Evolutionary conservation across 768 basidiomycete genomes (phyloP), one percentile per base, ranked within the genome.

Genomic region (Suillus fuscotomentosus): DNA sequence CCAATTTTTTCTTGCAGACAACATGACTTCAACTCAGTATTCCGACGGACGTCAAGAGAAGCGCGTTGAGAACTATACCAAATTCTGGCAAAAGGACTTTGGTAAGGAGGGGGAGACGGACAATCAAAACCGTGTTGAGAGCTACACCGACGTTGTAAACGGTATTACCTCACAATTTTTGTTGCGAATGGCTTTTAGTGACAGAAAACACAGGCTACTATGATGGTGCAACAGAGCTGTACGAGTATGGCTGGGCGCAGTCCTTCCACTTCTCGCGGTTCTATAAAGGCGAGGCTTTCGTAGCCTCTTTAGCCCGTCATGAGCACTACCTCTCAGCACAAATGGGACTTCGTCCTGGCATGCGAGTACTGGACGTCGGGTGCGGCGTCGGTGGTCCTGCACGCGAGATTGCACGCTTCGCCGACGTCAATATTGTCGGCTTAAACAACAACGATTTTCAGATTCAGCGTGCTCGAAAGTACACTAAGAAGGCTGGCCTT

Each of bases 341-440:
- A 72, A 95, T 98, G 90, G 75, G 78, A 55, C 81, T 99, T 65
- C 86, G 86, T 60, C 87, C 95, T 0, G 94, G 95, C 50, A 97
- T 97, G 95, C 87, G 90, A 41, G 96, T 99, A 48, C 89, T 99
- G 65, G 97, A 99, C 73, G 96, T 99, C 65, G 97, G 97, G 3
- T 99, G 97, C 76, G 97, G 97, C 75, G 91, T 99, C 61, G 97
- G 97, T 56, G 97, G 97, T 0, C 97, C 97, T 27, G 97, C 97
- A 10, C 87, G 97, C 56, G 93, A 95, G 76, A 99, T 99, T 71
- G 92, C 95, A 5, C 86, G 85, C 53, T 99, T 99, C 80, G 80
- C 92, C 9, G 96, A 97, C 73, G 90, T 85, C 42, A 80, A 87
- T 62, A 88, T 98, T 67, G 80, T 92, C 68, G 96, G 96, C 47